Conservation (phyloP, 75 land plant genomes). For the Sequoiadendron giganteum region DNA sequence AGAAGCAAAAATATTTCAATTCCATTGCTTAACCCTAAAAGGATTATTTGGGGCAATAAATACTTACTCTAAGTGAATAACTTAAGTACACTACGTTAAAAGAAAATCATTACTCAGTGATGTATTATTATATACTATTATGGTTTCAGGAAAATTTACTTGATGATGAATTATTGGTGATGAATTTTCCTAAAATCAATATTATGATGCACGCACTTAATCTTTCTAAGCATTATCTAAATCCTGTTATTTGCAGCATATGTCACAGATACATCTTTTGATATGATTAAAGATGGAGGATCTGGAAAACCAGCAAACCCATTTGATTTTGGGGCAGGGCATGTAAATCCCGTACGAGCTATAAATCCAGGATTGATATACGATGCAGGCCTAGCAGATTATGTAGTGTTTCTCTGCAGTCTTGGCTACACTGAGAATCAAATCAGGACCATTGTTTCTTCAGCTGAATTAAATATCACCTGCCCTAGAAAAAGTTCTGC, state of each 20-base stretch:
- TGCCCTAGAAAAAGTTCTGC: slow-evolving; percentile 15
- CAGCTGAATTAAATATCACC: slow-evolving; percentile 4
- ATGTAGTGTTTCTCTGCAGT: slow-evolving; percentile 51
- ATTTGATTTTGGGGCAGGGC: slow-evolving; percentile 59
- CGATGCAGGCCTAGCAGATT: slow-evolving; percentile 40
- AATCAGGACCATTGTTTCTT: slow-evolving; percentile 20
- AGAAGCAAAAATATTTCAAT: too few relatives aligned
- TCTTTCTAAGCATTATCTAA: too few relatives aligned
- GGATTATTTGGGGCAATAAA: too few relatives aligned
- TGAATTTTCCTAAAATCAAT: too few relatives aligned
- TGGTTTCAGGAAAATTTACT: too few relatives aligned
- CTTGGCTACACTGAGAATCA: slow-evolving; percentile 35
- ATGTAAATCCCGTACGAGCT: slow-evolving; percentile 47
- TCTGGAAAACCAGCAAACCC: slow-evolving; percentile 25
- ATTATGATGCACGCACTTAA: too few relatives aligned
- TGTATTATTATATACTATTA: too few relatives aligned
- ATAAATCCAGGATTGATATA: slow-evolving; percentile 66
- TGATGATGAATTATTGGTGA: too few relatives aligned
- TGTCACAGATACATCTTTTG: slow-evolving; percentile 18
- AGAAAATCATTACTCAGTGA: too few relatives aligned
- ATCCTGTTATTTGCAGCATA: slow-evolving; percentile 21
- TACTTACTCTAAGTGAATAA: too few relatives aligned
- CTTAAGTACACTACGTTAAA: too few relatives aligned
- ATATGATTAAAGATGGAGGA: slow-evolving; percentile 34
- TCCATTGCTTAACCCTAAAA: too few relatives aligned